phyloP scores from a whole-genome alignment of 495 filamentous ascomycete genomes.

The Aspergillus campestris region DNA sequence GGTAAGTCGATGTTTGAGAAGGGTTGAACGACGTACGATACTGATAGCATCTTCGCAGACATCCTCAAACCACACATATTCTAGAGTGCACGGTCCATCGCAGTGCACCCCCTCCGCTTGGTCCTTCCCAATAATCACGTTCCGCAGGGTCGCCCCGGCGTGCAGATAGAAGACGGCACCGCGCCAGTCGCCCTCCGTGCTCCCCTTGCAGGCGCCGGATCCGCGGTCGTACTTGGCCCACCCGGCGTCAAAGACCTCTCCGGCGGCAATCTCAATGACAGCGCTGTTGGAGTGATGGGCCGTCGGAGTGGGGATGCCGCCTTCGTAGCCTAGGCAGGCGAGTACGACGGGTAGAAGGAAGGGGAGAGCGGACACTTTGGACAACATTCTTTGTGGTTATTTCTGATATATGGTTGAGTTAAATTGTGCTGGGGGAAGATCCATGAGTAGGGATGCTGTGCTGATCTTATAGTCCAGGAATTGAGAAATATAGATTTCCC shows the following conservation, averaged over 20 bases:
- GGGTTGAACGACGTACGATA: slow-evolving; percentile 2
- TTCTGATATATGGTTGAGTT: no score
- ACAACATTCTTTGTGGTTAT: not conserved
- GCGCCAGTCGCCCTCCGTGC: slow-evolving; percentile 5
- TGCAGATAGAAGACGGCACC: slow-evolving; percentile 13
- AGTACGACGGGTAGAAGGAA: slow-evolving; percentile 5
- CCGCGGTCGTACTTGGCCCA: slow-evolving; percentile 15
- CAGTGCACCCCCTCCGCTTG: slow-evolving; percentile 15
- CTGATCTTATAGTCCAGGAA: no score
- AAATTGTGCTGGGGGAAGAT: no score
- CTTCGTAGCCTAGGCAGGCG: slow-evolving; percentile 13
- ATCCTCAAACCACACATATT: slow-evolving; percentile 17
- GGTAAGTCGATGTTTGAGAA: not conserved
- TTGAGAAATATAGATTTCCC: no score
- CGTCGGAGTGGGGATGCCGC: slow-evolving; percentile 9
- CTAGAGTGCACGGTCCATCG: slow-evolving; percentile 8
- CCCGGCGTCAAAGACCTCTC: slow-evolving; percentile 10
- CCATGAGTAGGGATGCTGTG: no score
- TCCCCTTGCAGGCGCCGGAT: slow-evolving; percentile 8
- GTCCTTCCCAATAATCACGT: slow-evolving; percentile 14
- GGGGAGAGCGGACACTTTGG: not conserved
- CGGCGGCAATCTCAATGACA: slow-evolving; percentile 9
- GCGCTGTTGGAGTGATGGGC: slow-evolving; percentile 7
- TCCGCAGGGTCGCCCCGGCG: slow-evolving; percentile 9
- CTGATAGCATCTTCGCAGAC: slow-evolving; percentile 14